These are phyloP conservation scores for Massarina eburnea DNA, from an alignment of 2,329 filamentous ascomycete genomes.

Conservation along the genomic window DNA sequence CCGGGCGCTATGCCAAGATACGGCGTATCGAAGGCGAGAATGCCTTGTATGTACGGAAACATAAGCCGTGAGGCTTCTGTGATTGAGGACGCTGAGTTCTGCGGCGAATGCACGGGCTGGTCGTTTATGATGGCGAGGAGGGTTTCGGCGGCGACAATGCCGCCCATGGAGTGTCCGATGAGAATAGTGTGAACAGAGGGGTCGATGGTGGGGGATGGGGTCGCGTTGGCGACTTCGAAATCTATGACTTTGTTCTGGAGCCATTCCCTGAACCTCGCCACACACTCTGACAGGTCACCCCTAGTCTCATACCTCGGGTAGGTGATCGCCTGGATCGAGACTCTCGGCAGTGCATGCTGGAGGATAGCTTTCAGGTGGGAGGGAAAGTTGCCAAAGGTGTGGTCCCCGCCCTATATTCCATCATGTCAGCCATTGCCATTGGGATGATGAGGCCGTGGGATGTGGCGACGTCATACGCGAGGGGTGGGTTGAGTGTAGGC, in stretches of 20 bases:
- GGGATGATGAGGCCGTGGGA: neutral
- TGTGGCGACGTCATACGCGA: neutral
- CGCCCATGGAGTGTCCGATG: slow-evolving; percentile 82
- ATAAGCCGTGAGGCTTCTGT: slow-evolving; percentile 65
- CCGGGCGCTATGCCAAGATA: slow-evolving; percentile 81
- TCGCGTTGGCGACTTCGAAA: slow-evolving; percentile 79
- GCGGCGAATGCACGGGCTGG: slow-evolving; percentile 36
- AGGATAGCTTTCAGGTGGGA: slow-evolving; percentile 68
- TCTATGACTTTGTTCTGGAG: slow-evolving; percentile 92
- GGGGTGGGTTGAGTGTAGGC: slow-evolving; percentile 1
- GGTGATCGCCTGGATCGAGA: slow-evolving; percentile 68
- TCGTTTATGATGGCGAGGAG: slow-evolving; percentile 72
- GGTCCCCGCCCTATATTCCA: slow-evolving; percentile 65
- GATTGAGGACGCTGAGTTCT: slow-evolving; percentile 35
- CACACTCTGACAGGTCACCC: slow-evolving; percentile 71
- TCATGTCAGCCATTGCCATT: slow-evolving; percentile 5
- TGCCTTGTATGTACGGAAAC: slow-evolving; percentile 90
- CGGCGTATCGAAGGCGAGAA: slow-evolving; percentile 92
- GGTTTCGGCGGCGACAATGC: slow-evolving; percentile 91
- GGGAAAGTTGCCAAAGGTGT: slow-evolving; percentile 78
- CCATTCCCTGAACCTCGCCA: slow-evolving; percentile 76
- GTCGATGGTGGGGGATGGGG: slow-evolving; percentile 81
- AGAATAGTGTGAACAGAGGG: slow-evolving; percentile 81
- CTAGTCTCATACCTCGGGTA: slow-evolving; percentile 84
- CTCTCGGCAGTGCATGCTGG: slow-evolving; percentile 65